Evolutionary conservation across 139 green algal species (phyloP).

Genomic region (Coelastrella sp.): DNA sequence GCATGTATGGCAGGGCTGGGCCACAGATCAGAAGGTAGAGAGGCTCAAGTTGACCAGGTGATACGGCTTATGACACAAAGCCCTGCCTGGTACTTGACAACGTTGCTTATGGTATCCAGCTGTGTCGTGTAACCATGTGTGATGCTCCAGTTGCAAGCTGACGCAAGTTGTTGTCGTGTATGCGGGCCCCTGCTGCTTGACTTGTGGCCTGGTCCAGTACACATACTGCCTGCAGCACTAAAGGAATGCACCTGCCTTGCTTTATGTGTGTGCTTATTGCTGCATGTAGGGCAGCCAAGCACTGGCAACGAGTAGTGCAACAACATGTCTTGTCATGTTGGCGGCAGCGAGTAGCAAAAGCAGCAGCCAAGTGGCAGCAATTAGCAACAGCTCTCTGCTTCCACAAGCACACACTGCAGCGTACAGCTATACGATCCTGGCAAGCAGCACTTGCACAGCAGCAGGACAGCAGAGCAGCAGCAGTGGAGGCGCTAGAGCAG

Average conservation of each 20-base stretch:
- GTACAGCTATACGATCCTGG: not conserved
- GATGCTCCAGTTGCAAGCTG: too few relatives aligned
- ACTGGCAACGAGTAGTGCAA: slow-evolving; percentile 23
- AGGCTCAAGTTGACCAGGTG: slow-evolving; percentile 23
- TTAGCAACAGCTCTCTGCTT: slow-evolving; percentile 31
- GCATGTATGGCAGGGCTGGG: not conserved
- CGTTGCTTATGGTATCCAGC: not conserved
- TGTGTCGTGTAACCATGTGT: too few relatives aligned
- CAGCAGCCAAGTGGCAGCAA: slow-evolving; percentile 23
- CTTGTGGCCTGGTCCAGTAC: too few relatives aligned
- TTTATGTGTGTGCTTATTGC: not conserved
- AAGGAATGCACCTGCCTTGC: too few relatives aligned
- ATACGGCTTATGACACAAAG: not conserved
- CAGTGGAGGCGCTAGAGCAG: not conserved
- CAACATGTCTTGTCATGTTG: slow-evolving; percentile 11
- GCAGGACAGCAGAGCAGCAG: slow-evolving; percentile 19
- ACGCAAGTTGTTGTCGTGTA: too few relatives aligned
- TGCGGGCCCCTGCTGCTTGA: too few relatives aligned
- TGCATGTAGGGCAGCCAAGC: not conserved
- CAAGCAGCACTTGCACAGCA: not conserved
- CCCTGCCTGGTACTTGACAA: not conserved
- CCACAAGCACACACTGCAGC: slow-evolving; percentile 20
- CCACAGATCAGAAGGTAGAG: slow-evolving; percentile 2
- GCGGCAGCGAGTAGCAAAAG: not conserved
- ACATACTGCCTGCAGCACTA: too few relatives aligned